Evolutionary conservation across 208 protist species (phyloP).

Genomic region (Trypanosoma rangeli): DNA sequence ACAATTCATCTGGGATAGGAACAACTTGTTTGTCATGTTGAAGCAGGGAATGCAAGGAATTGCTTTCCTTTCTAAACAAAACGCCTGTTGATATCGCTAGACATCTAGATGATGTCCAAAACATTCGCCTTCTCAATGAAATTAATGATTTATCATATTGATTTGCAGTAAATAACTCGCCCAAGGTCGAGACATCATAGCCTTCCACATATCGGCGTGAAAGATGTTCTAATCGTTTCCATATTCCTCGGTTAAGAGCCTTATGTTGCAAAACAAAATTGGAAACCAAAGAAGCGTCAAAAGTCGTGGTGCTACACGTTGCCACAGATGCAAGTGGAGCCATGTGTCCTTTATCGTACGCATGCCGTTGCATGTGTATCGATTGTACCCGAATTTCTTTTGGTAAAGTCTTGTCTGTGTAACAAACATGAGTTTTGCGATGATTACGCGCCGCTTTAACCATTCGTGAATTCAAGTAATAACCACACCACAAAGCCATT

Average conservation of each 20-base stretch:
- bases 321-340: conserved; percentile 65
- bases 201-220: conserved; percentile 44
- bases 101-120: neutral
- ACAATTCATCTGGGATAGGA: conserved; percentile 49
- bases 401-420: conserved; percentile 42
- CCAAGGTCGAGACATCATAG: neutral
- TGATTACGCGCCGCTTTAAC: conserved; percentile 32
- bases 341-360: conserved; percentile 65
- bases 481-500: conserved; percentile 52
- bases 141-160: neutral
- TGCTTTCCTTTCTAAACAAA: conserved; percentile 20
- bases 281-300: conserved; percentile 52
- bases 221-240: conserved; percentile 50
- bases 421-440: conserved; percentile 28
- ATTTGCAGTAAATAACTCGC: neutral
- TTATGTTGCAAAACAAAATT: conserved; percentile 60
- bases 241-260: conserved; percentile 51
- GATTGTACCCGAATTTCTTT: conserved; percentile 22
- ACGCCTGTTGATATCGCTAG: conserved; percentile 14
- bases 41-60: neutral
- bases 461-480: conserved; percentile 32
- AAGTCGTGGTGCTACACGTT: conserved; percentile 22
- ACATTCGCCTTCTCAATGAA: neutral
- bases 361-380: conserved; percentile 21
- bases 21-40: conserved; percentile 4